Evolutionary conservation across 2,329 filamentous ascomycete species (phyloP), one percentile per base, ranked within the genome.

Genomic region (Neofusicoccum umdonicola): DNA sequence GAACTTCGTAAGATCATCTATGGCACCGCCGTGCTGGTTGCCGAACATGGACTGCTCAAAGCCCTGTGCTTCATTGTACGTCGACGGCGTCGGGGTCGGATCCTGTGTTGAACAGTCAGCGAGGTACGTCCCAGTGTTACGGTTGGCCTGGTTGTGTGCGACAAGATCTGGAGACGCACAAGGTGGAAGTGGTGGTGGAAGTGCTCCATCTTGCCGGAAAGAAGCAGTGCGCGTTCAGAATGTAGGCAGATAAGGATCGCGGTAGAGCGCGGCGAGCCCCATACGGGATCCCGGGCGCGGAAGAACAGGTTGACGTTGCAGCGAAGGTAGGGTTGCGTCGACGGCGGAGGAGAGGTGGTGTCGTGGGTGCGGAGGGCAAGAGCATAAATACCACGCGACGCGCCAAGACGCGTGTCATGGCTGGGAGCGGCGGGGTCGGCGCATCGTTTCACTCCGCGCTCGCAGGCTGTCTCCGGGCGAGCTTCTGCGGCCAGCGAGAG

Each of bases 21-120:
- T 15, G 5, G n/a, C 17, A 27, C 22, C 22, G 19, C 34, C 17
- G 15, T 41, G 41, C 17, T 34, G 31, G 11, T 17, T 44, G 9
- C 34, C 56, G 27, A 45, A 39, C 12, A 42, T 17, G 8, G 62
- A 47, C n/a, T 64, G 39, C 39, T 64, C 62, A 12, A 64, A 64
- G 35, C 62, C 62, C 5, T 13, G 8, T 3, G 62, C 41, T 17
- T 17, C 17, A 2, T 31, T 34, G 56, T 19, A 47, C 12, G 62
- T 39, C 3, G 42, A n/a, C 27, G 42, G 51, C 1, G 51, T 57
- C 8, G 62, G 51, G 35, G 62, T 56, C 22, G 61, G 45, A 13
- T 62, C 41, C 58, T 62, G 37, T 5, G 27, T 31, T 31, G 27
- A 7, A 7, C 6, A 7, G 27, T 31, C 27, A 31, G 27, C 27